Percentiles rank a stretch among this genome's conserved stretches.
These are phyloP conservation scores for Actinidia arguta DNA, from an alignment of 179 eudicot species.

Conservation along the genomic window DNA sequence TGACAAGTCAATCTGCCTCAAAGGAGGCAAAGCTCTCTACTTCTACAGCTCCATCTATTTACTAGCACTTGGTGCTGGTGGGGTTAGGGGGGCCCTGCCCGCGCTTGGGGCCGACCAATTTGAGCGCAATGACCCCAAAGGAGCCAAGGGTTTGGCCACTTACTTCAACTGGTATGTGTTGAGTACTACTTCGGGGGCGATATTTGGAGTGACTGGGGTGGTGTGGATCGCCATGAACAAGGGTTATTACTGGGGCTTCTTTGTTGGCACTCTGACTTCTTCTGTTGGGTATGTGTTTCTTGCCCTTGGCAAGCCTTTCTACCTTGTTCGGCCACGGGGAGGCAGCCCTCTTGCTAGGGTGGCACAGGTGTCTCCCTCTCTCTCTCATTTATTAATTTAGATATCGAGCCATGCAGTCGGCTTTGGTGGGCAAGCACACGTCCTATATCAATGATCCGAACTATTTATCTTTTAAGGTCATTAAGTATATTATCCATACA, in stretches of 20 bases:
- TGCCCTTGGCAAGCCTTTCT: slow-evolving; percentile 35
- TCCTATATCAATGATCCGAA: not conserved
- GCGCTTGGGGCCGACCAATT: slow-evolving; percentile 89
- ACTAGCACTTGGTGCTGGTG: slow-evolving; percentile 73
- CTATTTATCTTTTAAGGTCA: too few species aligned
- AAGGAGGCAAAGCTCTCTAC: slow-evolving; percentile 42
- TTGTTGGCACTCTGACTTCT: slow-evolving; percentile 39
- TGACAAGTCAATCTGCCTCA: slow-evolving; percentile 29
- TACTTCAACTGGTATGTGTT: slow-evolving; percentile 71
- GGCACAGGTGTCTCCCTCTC: slow-evolving; percentile 22
- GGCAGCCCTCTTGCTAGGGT: slow-evolving; percentile 33
- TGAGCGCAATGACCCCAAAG: slow-evolving; percentile 45
- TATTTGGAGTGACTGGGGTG: slow-evolving; percentile 64
- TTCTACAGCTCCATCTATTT: slow-evolving; percentile 54
- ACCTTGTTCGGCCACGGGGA: slow-evolving; percentile 21
- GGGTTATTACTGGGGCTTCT: slow-evolving; percentile 73
- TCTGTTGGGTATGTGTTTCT: slow-evolving; percentile 28
- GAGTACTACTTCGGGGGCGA: slow-evolving; percentile 67
- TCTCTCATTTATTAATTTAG: not conserved
- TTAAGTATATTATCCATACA: too few species aligned
- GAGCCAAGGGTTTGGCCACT: slow-evolving; percentile 52
- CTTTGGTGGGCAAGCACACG: not conserved
- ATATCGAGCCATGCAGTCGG: not conserved
- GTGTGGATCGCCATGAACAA: slow-evolving; percentile 62
- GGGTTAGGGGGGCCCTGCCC: slow-evolving; percentile 72